Percentiles rank a stretch among this genome's conserved stretches.
phyloP scores from a whole-genome alignment of 2,329 filamentous ascomycete species.

The Cladophialophora exuberans region DNA sequence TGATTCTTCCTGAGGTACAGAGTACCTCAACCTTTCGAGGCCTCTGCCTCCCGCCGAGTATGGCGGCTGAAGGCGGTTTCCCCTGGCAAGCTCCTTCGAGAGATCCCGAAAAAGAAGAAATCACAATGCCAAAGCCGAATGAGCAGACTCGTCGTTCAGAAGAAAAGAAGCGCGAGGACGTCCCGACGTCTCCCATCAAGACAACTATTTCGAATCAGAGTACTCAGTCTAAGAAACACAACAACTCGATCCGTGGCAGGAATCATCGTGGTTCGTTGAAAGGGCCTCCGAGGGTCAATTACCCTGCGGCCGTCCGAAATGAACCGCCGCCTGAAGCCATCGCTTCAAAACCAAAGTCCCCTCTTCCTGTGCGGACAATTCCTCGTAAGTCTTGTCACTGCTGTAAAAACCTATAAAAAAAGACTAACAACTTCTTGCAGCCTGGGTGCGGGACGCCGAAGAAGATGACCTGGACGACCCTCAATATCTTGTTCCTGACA shows the following conservation, averaged over 20 bases:
- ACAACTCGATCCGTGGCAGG: constrained; percentile 9
- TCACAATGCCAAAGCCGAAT: background rate
- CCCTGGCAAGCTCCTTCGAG: constrained; percentile 28
- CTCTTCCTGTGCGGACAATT: constrained; percentile 27
- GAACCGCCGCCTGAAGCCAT: background rate
- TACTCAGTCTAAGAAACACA: constrained; percentile 13
- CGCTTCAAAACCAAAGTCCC: constrained; percentile 12
- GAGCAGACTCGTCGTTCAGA: background rate
- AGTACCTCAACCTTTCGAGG: background rate
- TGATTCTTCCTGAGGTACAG: constrained; percentile 2
- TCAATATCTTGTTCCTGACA: constrained; percentile 41
- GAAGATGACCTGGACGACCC: constrained; percentile 43
- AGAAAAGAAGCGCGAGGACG: background rate
- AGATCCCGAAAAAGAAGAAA: constrained; percentile 25
- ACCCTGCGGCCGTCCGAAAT: background rate
- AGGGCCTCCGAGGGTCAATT: constrained; percentile 10
- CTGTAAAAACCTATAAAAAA: background rate
- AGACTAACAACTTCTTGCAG: constrained; percentile 4
- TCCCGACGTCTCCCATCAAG: background rate
- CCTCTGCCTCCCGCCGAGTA: constrained; percentile 2
- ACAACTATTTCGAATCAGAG: background rate
- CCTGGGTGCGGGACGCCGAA: constrained; percentile 50
- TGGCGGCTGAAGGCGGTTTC: constrained; percentile 26
- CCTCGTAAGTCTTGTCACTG: constrained; percentile 17
- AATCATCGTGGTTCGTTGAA: constrained; percentile 15